Conservation (phyloP, 1,284 basidiomycete genomes). For the Ustilago crameri region DNA sequence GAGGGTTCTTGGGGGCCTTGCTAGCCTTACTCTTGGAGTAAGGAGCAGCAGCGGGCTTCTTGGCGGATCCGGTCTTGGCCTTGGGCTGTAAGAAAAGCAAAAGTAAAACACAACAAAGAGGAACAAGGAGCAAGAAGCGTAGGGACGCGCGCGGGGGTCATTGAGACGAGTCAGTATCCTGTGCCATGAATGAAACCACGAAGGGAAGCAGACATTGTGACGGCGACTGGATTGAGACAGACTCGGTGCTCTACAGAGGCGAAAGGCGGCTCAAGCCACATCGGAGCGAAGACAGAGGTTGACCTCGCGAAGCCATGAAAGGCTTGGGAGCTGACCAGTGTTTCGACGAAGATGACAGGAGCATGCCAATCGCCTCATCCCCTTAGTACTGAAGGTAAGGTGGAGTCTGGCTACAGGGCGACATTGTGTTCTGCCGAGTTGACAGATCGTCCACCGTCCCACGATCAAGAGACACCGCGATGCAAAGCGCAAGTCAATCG, state of each 20-base stretch:
- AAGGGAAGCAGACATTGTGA: constrained; percentile 41
- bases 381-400: constrained; percentile 25
- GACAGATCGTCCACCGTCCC: constrained; percentile 14
- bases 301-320: constrained; percentile 14
- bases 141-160: constrained; percentile 51
- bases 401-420: constrained; percentile 20
- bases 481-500: constrained; percentile 31
- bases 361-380: constrained; percentile 30
- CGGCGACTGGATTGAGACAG: constrained; percentile 36
- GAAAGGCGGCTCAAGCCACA: constrained; percentile 9
- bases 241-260: constrained; percentile 65
- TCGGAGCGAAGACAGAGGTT: constrained; percentile 26
- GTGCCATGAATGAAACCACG: constrained; percentile 43
- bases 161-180: constrained; percentile 66
- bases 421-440: constrained; percentile 43
- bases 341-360: constrained; percentile 19
- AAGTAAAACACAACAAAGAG: constrained; percentile 7
- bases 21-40: constrained; percentile 65
- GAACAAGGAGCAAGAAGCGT: constrained; percentile 1
- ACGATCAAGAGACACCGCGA: constrained; percentile 28
- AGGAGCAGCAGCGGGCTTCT: constrained; percentile 63
- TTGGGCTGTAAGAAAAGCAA: constrained; percentile 57
- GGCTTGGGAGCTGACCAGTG: constrained; percentile 29
- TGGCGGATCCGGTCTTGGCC: constrained; percentile 64
- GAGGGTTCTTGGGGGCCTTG: constrained; percentile 86